Base-by-base conservation (phyloP, 192 early-diverging fungal species). In the Coemansia pectinata region DNA sequence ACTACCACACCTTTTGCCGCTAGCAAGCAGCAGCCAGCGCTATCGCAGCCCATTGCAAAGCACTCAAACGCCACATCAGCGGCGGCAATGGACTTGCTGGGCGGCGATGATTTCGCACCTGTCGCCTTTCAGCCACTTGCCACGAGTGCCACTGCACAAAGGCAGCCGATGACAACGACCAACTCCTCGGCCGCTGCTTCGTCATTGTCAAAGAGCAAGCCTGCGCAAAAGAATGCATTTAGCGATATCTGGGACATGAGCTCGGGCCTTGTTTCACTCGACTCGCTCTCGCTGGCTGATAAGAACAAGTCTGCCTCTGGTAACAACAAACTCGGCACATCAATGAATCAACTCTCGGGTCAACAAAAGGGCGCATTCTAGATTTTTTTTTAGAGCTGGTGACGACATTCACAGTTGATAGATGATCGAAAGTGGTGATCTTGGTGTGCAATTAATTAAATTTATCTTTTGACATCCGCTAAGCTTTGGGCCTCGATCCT, bases 221-320 rank as follows among this genome's bases (percentile, higher is more conserved):
- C 64, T 41, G 67, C 62, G 19, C 34, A 76, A 33, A 76, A 76
- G 65, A 63, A 44, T 11, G 80, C 80, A 23, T 78, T 83, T 34
- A 77, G 85, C 62, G 89, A 91, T 72, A 91, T 90, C 50, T 93
- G 91, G 91, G 87, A 87, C 2, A 81, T 86, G 68, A 87, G 86
- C 39, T 90, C 89, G 17, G 81, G 73, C 63, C 72, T 93, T 52
- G 85, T 93, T 14, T 89, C 88, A 1, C 74, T 93, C 41, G 92
- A 92, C 72, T 90, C 90, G 33, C 77, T 93, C 6, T 88, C 88
- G 21, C 84, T 89, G 63, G 65, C 79, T 8, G 87, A 85, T 44
- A 72, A 86, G 52, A 71, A 27, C 50, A 83, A 68, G 69, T 34
- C 39, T 29, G 50, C 50, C 25, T 7, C 29, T 23, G 42, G 33